A percentile compares a stretch with the other conserved stretches of the same genome.
These are phyloP conservation scores for Ramaria rubella DNA, from an alignment of 768 basidiomycete genomes.

Conservation along the genomic window DNA sequence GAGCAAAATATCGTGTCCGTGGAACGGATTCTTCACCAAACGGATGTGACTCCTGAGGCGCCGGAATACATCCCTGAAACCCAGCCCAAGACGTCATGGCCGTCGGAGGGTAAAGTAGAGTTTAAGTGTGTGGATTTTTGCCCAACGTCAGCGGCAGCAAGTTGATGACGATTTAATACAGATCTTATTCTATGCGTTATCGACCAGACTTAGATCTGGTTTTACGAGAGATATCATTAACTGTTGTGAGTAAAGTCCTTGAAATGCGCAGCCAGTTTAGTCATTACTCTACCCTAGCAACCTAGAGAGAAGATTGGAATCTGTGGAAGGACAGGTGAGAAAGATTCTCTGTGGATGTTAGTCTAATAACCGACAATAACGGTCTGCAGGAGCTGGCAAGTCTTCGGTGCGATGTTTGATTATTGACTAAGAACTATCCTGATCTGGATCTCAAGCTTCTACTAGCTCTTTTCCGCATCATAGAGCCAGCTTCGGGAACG, in stretches of 20 bases:
- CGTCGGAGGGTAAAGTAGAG: constrained; percentile 60
- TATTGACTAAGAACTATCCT: constrained; percentile 4
- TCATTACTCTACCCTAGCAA: constrained; percentile 35
- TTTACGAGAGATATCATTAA: constrained; percentile 66
- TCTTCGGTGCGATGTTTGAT: constrained; percentile 49
- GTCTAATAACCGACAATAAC: neutral
- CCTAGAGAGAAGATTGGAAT: constrained; percentile 87
- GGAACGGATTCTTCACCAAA: constrained; percentile 82
- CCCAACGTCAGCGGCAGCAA: neutral
- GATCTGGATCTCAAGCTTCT: constrained; percentile 37
- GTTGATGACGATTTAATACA: constrained; percentile 21
- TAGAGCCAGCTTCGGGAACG: constrained; percentile 61
- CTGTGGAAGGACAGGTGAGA: constrained; percentile 65
- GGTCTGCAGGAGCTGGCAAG: constrained; percentile 49
- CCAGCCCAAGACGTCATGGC: constrained; percentile 60
- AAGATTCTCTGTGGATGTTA: constrained; percentile 25
- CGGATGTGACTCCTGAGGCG: constrained; percentile 66
- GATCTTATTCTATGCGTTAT: constrained; percentile 71
- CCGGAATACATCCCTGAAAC: constrained; percentile 58
- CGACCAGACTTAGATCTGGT: constrained; percentile 74
- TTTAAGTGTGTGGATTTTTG: constrained; percentile 48
- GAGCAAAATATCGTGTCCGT: constrained; percentile 89
- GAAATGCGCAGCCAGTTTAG: neutral
- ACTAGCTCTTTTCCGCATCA: constrained; percentile 69
- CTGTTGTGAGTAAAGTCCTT: constrained; percentile 43